Evolutionary conservation across 257 asterid species (phyloP), one percentile per base, ranked within the genome.

Genomic region (Solanum appendiculatum): DNA sequence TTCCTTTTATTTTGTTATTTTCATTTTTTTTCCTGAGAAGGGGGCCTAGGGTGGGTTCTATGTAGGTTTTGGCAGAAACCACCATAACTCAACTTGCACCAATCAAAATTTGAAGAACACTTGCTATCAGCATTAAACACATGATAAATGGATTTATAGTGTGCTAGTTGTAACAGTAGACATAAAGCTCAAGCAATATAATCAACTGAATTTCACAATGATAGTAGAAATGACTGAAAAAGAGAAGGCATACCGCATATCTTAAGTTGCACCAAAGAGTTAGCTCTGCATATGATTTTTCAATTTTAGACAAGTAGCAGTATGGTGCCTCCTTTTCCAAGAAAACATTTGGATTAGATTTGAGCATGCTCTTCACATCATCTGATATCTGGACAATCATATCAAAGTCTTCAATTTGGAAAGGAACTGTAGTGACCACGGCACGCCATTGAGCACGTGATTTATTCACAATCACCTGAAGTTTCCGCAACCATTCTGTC

Each of bases 231-330:
- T 27, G 66, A 48, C 68, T 20, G 86, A 33, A 29, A 73, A 63
- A 83, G 54, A 64, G 81, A 36, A 25, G 4, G 58, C 86, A 14
- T 92, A 95, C 99, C 94, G 90, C 85, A 69, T 83, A 74, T 85
- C 91, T 95, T 37, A 97, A 94, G 87, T 95, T 95, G 96, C 99
- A 97, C 87, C 99, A 98, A 88, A 97, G 83, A 44, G 97, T 97
- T 86, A 97, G 85, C 83, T 94, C 98, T 46, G 98, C 97, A 56
- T 89, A 91, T 39, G 99, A 90, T 87, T 90, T 88, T 91, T 93
- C 99, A 40, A 97, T 90, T 40, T 83, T 91, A 69, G 99, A 95
- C 92, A 97, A 88, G 89, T 78, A 93, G 91, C 99, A 95, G 82
- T 92, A 97, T 5, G 99, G 99, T 51, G 96, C 95, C 88, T 97